Evolutionary conservation across 352 stramenopile genomes (phyloP).

Genomic region (Phytophthora multivora): DNA sequence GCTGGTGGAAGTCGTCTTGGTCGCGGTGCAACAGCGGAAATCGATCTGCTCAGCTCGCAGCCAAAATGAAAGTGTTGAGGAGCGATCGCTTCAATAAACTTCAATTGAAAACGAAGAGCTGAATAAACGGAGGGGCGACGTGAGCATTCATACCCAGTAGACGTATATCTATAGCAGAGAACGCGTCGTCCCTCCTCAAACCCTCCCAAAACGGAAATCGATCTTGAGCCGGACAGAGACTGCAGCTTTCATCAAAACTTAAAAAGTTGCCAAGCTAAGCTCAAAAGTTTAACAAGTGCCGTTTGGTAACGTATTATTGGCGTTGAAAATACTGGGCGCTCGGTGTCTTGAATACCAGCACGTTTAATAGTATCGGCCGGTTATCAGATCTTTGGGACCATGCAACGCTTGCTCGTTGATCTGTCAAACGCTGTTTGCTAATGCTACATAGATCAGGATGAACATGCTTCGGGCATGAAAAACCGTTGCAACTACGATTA

Average conservation of each 20-base stretch:
- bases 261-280: too few species aligned
- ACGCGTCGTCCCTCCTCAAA: constrained; percentile 20
- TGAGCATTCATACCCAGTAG: background rate
- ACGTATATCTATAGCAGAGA: background rate
- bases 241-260: too few species aligned
- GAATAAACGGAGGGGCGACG: constrained; percentile 33
- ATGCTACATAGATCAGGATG: constrained; percentile 14
- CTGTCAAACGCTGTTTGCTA: constrained; percentile 5
- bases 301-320: constrained; percentile 1
- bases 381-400: constrained; percentile 7
- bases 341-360: background rate
- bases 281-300: too few species aligned
- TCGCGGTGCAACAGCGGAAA: background rate
- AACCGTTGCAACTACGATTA: background rate
- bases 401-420: background rate
- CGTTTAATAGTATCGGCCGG: background rate
- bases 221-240: too few species aligned
- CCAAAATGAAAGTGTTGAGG: constrained; percentile 29
- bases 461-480: background rate
- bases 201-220: too few species aligned
- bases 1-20: constrained; percentile 18
- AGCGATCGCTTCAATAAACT: background rate
- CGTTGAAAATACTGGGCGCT: background rate
- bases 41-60: constrained; percentile 11
- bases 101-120: background rate